A percentile compares a stretch with the other conserved stretches of the same genome.
Evolutionary conservation across 106 monocot species (phyloP).

Genomic region (Amphibolis antarctica): DNA sequence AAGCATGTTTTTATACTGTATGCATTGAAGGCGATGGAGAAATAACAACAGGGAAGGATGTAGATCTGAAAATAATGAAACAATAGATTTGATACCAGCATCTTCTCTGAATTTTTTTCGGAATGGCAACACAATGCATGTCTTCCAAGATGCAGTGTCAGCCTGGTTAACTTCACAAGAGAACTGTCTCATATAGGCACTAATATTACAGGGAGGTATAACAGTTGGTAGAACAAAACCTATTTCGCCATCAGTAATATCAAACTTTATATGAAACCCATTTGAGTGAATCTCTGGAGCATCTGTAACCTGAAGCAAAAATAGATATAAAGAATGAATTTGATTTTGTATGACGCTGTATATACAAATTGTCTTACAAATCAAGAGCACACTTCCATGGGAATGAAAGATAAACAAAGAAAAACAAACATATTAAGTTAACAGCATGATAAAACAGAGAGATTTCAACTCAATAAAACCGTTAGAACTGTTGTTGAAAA

Average conservation of each 20-base stretch:
- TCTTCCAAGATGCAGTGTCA: conserved; percentile 46
- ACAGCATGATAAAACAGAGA: no score
- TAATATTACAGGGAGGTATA: conserved; percentile 46
- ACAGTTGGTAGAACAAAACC: conserved; percentile 94
- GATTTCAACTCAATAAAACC: no score
- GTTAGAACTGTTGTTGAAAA: no score
- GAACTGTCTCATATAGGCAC: conserved; percentile 28
- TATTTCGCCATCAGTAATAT: conserved; percentile 87
- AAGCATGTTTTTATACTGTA: conserved; percentile 67
- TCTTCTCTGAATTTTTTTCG: conserved; percentile 38
- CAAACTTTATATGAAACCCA: conserved; percentile 91
- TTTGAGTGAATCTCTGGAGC: conserved; percentile 97
- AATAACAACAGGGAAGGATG: conserved; percentile 91
- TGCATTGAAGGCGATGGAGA: conserved; percentile 70
- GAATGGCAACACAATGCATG: conserved; percentile 92
- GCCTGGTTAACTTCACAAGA: conserved; percentile 24
- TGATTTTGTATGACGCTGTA: no score
- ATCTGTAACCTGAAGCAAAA: conserved; percentile 66
- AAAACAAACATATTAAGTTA: no score
- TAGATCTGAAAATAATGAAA: conserved; percentile 87
- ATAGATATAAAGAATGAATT: neutral
- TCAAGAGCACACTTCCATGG: no score
- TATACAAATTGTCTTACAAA: no score
- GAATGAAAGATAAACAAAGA: no score
- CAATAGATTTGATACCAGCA: conserved; percentile 34